A percentile compares a stretch with the other conserved stretches of the same genome.
phyloP scores from a whole-genome alignment of 805 yeast genomes.

The Cyberlindnera americana region DNA sequence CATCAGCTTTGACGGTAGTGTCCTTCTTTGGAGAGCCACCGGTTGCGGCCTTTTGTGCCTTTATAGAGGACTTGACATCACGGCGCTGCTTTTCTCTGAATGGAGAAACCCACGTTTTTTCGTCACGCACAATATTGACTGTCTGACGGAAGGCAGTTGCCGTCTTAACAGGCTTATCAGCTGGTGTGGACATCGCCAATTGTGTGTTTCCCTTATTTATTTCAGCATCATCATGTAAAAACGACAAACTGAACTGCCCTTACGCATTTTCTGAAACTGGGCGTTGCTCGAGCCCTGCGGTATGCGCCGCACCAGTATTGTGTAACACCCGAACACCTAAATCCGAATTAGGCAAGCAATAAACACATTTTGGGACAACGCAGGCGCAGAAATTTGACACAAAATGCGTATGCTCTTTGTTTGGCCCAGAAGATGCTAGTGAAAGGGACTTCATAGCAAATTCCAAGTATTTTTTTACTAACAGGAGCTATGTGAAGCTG shows the following conservation, averaged over 20 bases:
- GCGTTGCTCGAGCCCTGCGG: slow-evolving; percentile 1
- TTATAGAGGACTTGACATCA: background rate
- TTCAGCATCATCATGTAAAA: too few species aligned
- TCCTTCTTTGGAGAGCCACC: slow-evolving; percentile 2
- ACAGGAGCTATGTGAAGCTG: too few species aligned
- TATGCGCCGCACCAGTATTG: background rate
- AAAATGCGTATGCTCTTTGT: too few species aligned
- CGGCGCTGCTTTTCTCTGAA: slow-evolving; percentile 22
- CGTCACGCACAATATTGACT: slow-evolving; percentile 20
- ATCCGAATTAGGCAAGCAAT: too few species aligned
- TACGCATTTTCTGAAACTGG: slow-evolving; percentile 1
- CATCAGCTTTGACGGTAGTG: background rate
- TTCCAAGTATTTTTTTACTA: too few species aligned
- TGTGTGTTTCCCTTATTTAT: too few species aligned
- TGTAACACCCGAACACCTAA: background rate
- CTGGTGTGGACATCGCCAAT: slow-evolving; percentile 5
- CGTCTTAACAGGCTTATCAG: slow-evolving; percentile 8
- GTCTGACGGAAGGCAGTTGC: slow-evolving; percentile 20
- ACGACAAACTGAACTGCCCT: background rate
- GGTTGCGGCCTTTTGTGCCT: slow-evolving; percentile 1
- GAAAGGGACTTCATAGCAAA: too few species aligned
- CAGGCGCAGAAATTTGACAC: too few species aligned
- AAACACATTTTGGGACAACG: too few species aligned
- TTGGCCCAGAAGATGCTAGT: too few species aligned
- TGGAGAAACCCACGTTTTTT: slow-evolving; percentile 29